Evolutionary conservation across 257 asterid genomes (phyloP).

Genomic region (Jasminum sambac): DNA sequence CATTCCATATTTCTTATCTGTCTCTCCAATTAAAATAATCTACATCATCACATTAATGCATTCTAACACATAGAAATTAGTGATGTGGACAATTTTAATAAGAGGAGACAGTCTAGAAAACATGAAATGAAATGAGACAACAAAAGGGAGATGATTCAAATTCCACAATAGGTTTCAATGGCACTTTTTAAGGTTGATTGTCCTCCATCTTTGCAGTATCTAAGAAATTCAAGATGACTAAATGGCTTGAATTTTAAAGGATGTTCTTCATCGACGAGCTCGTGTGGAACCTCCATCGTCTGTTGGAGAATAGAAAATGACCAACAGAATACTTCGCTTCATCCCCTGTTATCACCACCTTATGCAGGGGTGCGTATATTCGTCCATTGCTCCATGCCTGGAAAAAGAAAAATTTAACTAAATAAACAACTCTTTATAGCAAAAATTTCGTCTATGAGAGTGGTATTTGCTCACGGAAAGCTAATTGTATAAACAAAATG

Average conservation of each 20-base stretch:
- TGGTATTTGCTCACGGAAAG: too few species aligned
- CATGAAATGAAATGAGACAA: too few species aligned
- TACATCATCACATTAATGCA: background rate
- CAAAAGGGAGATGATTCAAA: background rate
- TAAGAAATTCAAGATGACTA: slow-evolving; percentile 32
- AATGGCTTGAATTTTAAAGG: slow-evolving; percentile 38
- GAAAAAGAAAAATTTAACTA: background rate
- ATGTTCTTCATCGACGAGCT: slow-evolving; percentile 37
- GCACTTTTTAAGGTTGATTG: slow-evolving; percentile 21
- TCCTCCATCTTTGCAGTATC: slow-evolving; percentile 37
- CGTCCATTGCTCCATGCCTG: slow-evolving; percentile 51
- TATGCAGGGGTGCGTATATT: slow-evolving; percentile 39
- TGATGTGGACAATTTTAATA: too few species aligned
- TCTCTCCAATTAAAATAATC: too few species aligned
- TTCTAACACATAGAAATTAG: background rate
- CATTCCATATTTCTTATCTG: too few species aligned
- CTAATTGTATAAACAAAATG: too few species aligned
- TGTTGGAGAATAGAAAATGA: slow-evolving; percentile 28
- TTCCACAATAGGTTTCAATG: slow-evolving; percentile 36
- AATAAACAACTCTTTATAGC: background rate
- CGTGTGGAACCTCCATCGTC: slow-evolving; percentile 32
- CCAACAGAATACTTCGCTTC: slow-evolving; percentile 38
- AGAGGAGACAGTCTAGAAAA: too few species aligned
- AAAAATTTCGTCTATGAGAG: background rate
- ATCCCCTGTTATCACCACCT: slow-evolving; percentile 30